phyloP scores from a whole-genome alignment of 768 basidiomycete species.

The Trametes punicea region DNA sequence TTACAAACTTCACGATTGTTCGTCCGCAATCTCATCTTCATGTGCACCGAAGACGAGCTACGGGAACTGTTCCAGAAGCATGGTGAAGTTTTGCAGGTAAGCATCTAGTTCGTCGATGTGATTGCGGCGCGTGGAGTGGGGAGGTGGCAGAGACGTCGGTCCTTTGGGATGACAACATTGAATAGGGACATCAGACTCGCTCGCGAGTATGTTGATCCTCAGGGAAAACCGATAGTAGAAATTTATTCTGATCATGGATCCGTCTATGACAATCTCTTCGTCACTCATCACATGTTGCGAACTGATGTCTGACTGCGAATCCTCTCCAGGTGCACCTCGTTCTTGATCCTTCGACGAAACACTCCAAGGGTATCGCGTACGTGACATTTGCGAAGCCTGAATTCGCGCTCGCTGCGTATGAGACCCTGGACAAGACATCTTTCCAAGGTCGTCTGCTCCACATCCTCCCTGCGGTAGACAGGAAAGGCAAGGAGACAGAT shows the following conservation, averaged over 20 bases:
- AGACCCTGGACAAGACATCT: slow-evolving; percentile 73
- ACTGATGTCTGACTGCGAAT: slow-evolving; percentile 1
- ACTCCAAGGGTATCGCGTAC: slow-evolving; percentile 62
- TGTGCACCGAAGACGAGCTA: slow-evolving; percentile 73
- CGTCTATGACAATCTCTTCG: neutral
- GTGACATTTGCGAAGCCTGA: slow-evolving; percentile 45
- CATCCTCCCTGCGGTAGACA: slow-evolving; percentile 80
- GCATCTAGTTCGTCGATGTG: slow-evolving; percentile 21
- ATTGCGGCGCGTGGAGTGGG: too few species aligned
- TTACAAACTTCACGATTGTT: slow-evolving; percentile 79
- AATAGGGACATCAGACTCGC: slow-evolving; percentile 59
- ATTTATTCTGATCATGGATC: slow-evolving; percentile 32
- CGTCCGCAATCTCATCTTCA: slow-evolving; percentile 91
- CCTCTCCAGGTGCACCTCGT: slow-evolving; percentile 53
- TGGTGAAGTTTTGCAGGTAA: slow-evolving; percentile 77
- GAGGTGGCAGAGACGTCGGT: neutral
- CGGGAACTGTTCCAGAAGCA: slow-evolving; percentile 58
- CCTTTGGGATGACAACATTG: slow-evolving; percentile 42
- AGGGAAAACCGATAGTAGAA: slow-evolving; percentile 64
- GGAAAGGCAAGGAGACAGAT: slow-evolving; percentile 45
- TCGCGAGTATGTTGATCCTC: slow-evolving; percentile 38
- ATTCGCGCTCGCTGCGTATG: slow-evolving; percentile 66
- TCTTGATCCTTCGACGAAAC: slow-evolving; percentile 42
- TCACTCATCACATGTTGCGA: neutral
- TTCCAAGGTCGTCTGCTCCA: slow-evolving; percentile 93